Conservation (phyloP, 306 rosid genomes). For the Castanospermum australe region DNA sequence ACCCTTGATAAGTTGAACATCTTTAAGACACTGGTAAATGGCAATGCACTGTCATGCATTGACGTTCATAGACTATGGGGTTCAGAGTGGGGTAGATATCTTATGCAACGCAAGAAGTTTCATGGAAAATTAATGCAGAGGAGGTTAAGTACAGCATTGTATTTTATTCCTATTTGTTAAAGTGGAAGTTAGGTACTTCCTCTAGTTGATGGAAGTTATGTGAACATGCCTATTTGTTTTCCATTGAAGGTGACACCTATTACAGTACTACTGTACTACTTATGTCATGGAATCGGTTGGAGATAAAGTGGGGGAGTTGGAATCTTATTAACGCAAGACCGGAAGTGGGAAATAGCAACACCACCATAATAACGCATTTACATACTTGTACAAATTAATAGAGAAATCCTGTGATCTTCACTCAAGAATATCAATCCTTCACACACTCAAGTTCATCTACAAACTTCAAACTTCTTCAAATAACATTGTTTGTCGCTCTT, state of each 20-base stretch:
- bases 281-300: neutral
- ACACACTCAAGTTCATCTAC: neutral
- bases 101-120: too few relatives aligned
- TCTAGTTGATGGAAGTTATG: too few relatives aligned
- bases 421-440: neutral
- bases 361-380: neutral
- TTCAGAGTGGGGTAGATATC: too few relatives aligned
- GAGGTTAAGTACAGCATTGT: neutral
- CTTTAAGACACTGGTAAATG: too few relatives aligned
- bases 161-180: too few relatives aligned
- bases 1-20: too few relatives aligned
- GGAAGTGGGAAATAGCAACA: neutral
- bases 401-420: neutral
- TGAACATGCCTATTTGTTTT: too few relatives aligned
- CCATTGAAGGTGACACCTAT: neutral
- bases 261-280: too few relatives aligned
- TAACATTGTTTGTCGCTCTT: neutral
- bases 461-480: neutral
- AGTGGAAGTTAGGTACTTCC: too few relatives aligned
- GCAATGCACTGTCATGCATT: too few relatives aligned
- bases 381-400: neutral
- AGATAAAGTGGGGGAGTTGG: neutral
- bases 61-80: too few relatives aligned
- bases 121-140: too few relatives aligned
- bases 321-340: neutral